phyloP scores from a whole-genome alignment of 345 rosid genomes.

The Citrus medica region DNA sequence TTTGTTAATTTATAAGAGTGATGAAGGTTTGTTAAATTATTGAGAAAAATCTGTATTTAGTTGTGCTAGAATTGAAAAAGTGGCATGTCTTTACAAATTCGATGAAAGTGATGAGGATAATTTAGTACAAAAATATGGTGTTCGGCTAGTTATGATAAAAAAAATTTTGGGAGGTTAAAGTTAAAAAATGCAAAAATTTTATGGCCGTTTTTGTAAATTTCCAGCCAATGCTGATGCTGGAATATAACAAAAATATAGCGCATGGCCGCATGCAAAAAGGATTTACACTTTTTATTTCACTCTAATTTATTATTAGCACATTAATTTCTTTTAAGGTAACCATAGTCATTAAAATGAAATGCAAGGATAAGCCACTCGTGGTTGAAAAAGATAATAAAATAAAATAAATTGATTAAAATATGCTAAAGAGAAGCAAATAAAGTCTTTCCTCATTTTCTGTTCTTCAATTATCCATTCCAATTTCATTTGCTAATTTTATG shows the following conservation, averaged over 20 bases:
- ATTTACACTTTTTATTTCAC: not conserved
- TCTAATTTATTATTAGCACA: not conserved
- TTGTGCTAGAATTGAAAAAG: too few relatives aligned
- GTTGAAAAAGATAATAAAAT: slow-evolving; percentile 14
- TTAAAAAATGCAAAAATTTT: too few relatives aligned
- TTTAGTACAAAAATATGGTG: accelerated
- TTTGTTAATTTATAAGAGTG: too few relatives aligned
- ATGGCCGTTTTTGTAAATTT: too few relatives aligned
- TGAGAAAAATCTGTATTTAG: accelerated
- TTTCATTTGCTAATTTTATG: not conserved
- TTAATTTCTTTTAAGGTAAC: not conserved
- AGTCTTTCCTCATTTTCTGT: not conserved
- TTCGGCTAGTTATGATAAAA: too few relatives aligned
- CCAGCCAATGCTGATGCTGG: not conserved
- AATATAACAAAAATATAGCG: not conserved
- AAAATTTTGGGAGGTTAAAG: too few relatives aligned
- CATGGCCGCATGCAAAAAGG: not conserved
- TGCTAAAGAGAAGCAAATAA: slow-evolving; percentile 50
- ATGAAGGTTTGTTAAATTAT: too few relatives aligned
- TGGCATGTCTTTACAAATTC: too few relatives aligned
- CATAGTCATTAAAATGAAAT: not conserved
- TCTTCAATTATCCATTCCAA: not conserved
- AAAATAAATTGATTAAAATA: slow-evolving; percentile 12
- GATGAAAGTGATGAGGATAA: too few relatives aligned
- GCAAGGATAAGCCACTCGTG: not conserved